These are phyloP conservation scores for Cyclotella sp. DNA, from an alignment of 108 stramenopile species.

Conservation along the genomic window DNA sequence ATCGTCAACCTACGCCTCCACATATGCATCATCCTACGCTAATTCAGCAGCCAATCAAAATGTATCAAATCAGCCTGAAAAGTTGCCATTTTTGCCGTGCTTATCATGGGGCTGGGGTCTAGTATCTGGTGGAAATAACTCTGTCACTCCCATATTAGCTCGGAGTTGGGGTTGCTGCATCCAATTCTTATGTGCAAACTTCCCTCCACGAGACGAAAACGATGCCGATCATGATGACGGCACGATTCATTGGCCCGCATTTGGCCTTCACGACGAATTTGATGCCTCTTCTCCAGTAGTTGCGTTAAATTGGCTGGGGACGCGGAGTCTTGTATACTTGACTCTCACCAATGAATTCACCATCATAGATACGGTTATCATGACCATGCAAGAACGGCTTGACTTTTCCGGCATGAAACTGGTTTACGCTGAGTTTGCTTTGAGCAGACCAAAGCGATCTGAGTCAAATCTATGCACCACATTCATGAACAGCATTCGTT, in stretches of 20 bases:
- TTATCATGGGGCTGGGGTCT: slow-evolving; percentile 90
- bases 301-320: slow-evolving; percentile 84
- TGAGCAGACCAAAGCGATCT: slow-evolving; percentile 53
- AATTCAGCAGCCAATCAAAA: neutral
- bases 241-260: slow-evolving; percentile 74
- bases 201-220: slow-evolving; percentile 50
- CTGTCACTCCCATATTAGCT: slow-evolving; percentile 79
- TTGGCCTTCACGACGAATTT: slow-evolving; percentile 87
- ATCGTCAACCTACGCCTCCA: slow-evolving; percentile 21
- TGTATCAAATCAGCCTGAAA: slow-evolving; percentile 1
- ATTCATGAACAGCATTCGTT: slow-evolving; percentile 82
- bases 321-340: slow-evolving; percentile 73
- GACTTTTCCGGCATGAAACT: slow-evolving; percentile 81
- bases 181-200: slow-evolving; percentile 76
- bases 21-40: slow-evolving; percentile 22
- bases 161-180: slow-evolving; percentile 87
- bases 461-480: slow-evolving; percentile 52
- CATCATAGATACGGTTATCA: slow-evolving; percentile 85
- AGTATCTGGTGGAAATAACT: slow-evolving; percentile 76
- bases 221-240: slow-evolving; percentile 37
- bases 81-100: slow-evolving; percentile 69
- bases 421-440: slow-evolving; percentile 82
- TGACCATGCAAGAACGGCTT: slow-evolving; percentile 86
- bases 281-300: slow-evolving; percentile 78
- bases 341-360: slow-evolving; percentile 77